Evolutionary conservation across 176 grass and related monocot species (phyloP).

Genomic region (Musa schizocarpa): DNA sequence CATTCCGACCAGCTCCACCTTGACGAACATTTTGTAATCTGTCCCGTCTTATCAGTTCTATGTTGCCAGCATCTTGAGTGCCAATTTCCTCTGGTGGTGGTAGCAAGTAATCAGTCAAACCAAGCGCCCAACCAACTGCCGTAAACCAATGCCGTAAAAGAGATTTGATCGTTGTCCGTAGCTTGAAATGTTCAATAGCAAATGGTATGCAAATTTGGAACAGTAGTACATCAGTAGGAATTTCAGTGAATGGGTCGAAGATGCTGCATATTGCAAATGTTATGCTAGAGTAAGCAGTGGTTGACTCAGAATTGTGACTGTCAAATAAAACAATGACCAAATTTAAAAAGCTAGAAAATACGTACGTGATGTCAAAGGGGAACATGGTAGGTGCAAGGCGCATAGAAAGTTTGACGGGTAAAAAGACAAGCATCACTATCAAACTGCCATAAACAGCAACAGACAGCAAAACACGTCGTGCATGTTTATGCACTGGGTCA

Average conservation of each 20-base stretch:
- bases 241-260: conserved; percentile 91
- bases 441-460: conserved; percentile 97
- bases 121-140: conserved; percentile 77
- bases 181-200: conserved; percentile 97
- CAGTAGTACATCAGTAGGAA: conserved; percentile 80
- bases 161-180: conserved; percentile 73
- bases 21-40: conserved; percentile 42
- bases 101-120: conserved; percentile 78
- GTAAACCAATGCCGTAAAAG: conserved; percentile 87
- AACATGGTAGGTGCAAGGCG: conserved; percentile 68
- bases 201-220: conserved; percentile 99
- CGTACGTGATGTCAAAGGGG: conserved; percentile 81
- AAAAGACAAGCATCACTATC: conserved; percentile 97
- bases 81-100: conserved; percentile 74
- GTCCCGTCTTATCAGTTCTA: conserved; percentile 56
- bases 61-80: conserved; percentile 69
- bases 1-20: conserved; percentile 37
- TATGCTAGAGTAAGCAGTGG: neutral
- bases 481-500: conserved; percentile 93
- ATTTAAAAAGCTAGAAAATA: conserved; percentile 16
- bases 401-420: conserved; percentile 95
- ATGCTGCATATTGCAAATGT: conserved; percentile 44
- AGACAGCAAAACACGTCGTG: conserved; percentile 77
- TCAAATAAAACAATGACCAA: neutral
- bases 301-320: neutral